Evolutionary conservation across 345 rosid species (phyloP).

Genomic region (Erodium maritimum): DNA sequence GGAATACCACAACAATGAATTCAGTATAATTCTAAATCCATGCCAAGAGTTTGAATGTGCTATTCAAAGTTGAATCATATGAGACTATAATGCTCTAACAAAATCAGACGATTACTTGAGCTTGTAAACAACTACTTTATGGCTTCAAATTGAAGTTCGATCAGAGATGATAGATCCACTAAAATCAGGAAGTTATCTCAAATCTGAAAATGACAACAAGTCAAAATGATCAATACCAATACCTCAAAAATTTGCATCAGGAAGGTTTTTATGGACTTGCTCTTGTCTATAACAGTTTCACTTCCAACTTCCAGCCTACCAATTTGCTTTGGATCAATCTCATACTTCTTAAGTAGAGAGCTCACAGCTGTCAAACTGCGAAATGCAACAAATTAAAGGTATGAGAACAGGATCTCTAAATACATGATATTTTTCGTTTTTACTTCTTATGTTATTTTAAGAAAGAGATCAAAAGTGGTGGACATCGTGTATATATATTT

Average conservation of each 20-base stretch:
- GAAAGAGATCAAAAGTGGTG: too few species aligned
- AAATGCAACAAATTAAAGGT: constrained; percentile 5
- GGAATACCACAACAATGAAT: too few species aligned
- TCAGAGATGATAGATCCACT: too few species aligned
- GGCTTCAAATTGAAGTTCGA: too few species aligned
- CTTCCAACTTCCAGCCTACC: constrained; percentile 99
- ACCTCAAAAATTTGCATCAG: constrained; percentile 99
- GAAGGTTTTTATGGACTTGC: constrained; percentile 97
- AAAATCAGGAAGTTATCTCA: too few species aligned
- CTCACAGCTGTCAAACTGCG: constrained; percentile 79
- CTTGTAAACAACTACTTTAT: background rate
- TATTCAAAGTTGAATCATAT: too few species aligned
- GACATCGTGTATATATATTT: too few species aligned
- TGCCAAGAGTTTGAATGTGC: background rate
- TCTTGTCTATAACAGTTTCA: constrained; percentile 97
- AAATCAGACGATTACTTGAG: background rate
- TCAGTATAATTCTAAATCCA: too few species aligned
- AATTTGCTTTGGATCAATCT: constrained; percentile 79
- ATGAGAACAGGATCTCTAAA: constrained; percentile 1
- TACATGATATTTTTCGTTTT: too few species aligned
- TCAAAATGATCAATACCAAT: constrained; percentile 5
- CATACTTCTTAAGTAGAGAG: constrained; percentile 84
- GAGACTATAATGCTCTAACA: background rate
- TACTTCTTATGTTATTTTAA: too few species aligned
- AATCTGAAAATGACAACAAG: too few species aligned